These are phyloP conservation scores for Cladosporium austrohemisphaericum DNA, from an alignment of 2,329 filamentous ascomycete species.

Conservation along the genomic window DNA sequence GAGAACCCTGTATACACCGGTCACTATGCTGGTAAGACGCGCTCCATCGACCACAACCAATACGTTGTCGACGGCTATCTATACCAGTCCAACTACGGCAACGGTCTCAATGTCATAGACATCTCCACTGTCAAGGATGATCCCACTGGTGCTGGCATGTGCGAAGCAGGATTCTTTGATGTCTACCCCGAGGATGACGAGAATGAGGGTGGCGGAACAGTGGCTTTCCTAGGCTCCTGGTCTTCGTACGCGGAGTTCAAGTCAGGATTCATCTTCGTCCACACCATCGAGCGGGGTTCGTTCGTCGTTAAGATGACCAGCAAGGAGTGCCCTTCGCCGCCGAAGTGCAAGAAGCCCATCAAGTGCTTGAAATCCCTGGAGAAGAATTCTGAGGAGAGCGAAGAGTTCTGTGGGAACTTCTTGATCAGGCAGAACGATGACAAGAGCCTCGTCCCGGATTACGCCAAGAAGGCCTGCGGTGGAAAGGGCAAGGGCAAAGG, in stretches of 20 bases:
- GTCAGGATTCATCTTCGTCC: slow-evolving; percentile 49
- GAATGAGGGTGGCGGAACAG: slow-evolving; percentile 29
- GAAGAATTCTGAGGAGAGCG: slow-evolving; percentile 18
- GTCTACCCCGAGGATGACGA: slow-evolving; percentile 50
- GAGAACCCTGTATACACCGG: slow-evolving; percentile 41
- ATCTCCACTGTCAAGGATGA: slow-evolving; percentile 38
- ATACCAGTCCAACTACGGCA: slow-evolving; percentile 39
- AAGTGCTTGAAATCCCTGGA: slow-evolving; percentile 17
- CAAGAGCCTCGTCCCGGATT: slow-evolving; percentile 19
- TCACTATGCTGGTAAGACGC: slow-evolving; percentile 34
- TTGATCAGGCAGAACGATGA: slow-evolving; percentile 17
- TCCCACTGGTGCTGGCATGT: slow-evolving; percentile 45
- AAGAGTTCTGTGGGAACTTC: slow-evolving; percentile 21
- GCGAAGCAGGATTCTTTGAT: slow-evolving; percentile 50
- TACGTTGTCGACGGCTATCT: slow-evolving; percentile 37
- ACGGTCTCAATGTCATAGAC: slow-evolving; percentile 35
- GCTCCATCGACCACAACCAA: slow-evolving; percentile 42
- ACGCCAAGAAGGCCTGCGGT: slow-evolving; percentile 19
- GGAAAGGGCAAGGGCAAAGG: slow-evolving; percentile 12
- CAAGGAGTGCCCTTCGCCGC: slow-evolving; percentile 17
- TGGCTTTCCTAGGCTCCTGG: slow-evolving; percentile 38
- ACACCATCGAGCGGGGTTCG: slow-evolving; percentile 51
- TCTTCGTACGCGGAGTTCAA: slow-evolving; percentile 47
- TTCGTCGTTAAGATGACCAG: slow-evolving; percentile 44
- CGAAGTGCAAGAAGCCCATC: slow-evolving; percentile 21